phyloP scores from a whole-genome alignment of 306 rosid genomes.

The Acacia crassicarpa region DNA sequence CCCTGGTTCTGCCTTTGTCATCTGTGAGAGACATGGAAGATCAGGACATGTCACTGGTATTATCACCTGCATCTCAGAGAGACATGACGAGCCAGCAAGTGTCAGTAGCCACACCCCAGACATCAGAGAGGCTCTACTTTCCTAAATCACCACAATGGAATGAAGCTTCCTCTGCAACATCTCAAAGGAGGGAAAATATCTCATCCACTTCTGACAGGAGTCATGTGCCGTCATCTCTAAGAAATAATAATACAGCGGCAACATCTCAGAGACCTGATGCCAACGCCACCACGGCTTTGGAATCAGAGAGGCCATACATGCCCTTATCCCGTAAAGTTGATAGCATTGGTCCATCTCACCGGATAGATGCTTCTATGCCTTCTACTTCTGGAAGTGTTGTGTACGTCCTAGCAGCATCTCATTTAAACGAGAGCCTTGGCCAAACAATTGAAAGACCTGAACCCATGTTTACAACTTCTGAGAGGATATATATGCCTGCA shows the following conservation, averaged over 20 bases:
- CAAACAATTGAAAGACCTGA: slow-evolving; percentile 43
- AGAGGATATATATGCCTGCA: slow-evolving; percentile 31
- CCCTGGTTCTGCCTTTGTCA: slow-evolving; percentile 38
- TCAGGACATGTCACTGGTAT: slow-evolving; percentile 46
- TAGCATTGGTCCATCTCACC: slow-evolving; percentile 35
- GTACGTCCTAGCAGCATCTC: slow-evolving; percentile 37
- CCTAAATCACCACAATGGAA: slow-evolving; percentile 48
- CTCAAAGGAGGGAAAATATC: slow-evolving; percentile 47
- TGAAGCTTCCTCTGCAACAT: slow-evolving; percentile 35
- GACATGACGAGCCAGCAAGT: slow-evolving; percentile 38
- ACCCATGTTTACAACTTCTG: slow-evolving; percentile 37
- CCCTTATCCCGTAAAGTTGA: slow-evolving; percentile 35
- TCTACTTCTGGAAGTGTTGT: slow-evolving; percentile 42
- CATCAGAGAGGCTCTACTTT: slow-evolving; percentile 46
- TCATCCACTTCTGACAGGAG: slow-evolving; percentile 40
- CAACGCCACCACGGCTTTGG: slow-evolving; percentile 19
- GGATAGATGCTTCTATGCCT: slow-evolving; percentile 26
- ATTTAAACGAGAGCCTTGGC: slow-evolving; percentile 35
- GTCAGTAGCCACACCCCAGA: slow-evolving; percentile 34
- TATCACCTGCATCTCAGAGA: slow-evolving; percentile 39
- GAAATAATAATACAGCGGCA: slow-evolving; percentile 22
- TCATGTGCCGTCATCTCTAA: slow-evolving; percentile 34
- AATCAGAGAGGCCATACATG: slow-evolving; percentile 39
- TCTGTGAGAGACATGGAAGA: slow-evolving; percentile 41
- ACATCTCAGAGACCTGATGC: slow-evolving; percentile 36